phyloP scores from a whole-genome alignment of 2,329 filamentous ascomycete species.

The Chaetomiaceae sp. region DNA sequence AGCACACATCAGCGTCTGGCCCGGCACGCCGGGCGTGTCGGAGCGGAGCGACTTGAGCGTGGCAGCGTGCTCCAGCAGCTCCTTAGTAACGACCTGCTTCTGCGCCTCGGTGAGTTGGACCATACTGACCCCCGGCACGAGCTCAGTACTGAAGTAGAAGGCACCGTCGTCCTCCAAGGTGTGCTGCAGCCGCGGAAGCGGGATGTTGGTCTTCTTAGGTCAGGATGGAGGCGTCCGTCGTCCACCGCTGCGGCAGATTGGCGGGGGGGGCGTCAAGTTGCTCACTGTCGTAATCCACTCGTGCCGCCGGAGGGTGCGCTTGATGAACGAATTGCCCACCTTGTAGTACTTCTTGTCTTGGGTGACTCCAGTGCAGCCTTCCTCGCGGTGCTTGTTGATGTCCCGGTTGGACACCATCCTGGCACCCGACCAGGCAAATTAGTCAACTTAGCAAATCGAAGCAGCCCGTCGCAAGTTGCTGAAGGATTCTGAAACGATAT shows the following conservation, averaged over 20 bases:
- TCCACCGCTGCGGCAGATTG: not conserved
- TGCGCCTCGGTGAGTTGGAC: not conserved
- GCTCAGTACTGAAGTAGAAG: not conserved
- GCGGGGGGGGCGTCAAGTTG: not conserved
- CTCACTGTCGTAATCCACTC: not conserved
- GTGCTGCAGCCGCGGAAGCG: not conserved
- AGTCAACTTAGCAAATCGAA: too few relatives aligned
- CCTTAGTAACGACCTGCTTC: slow-evolving; percentile 4
- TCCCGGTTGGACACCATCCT: not conserved
- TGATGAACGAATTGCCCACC: not conserved
- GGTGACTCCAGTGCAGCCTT: not conserved
- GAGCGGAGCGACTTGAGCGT: slow-evolving; percentile 8
- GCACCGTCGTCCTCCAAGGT: not conserved
- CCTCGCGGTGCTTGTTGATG: not conserved
- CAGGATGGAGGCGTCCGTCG: not conserved
- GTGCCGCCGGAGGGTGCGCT: not conserved
- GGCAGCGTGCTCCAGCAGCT: slow-evolving; percentile 2
- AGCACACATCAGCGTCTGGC: too few relatives aligned
- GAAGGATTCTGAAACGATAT: too few relatives aligned
- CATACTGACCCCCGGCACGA: slow-evolving; percentile 7
- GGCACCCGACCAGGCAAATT: too few relatives aligned
- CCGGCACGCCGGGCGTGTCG: slow-evolving; percentile 6
- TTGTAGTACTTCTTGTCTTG: not conserved
- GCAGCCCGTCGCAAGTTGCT: too few relatives aligned
- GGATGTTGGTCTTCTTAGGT: not conserved